Base-by-base conservation (phyloP, 106 monocot species). In the Xerophyta viscosa region DNA sequence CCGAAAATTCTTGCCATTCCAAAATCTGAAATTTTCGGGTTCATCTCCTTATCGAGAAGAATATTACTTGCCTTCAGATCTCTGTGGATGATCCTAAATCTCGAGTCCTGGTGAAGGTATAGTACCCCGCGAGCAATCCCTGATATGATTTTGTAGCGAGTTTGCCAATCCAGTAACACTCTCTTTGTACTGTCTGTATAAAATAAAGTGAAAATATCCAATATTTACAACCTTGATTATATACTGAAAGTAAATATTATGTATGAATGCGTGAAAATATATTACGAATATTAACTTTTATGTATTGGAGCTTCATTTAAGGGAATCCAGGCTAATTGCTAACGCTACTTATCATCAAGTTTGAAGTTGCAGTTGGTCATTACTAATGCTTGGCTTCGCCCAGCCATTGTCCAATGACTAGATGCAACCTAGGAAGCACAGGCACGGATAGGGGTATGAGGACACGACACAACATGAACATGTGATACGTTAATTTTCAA, bases 111-210 rank as follows among this genome's bases (percentile, higher is more conserved):
- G 39, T 67, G 57, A 18, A 67, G 71, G 28, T 71, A 67, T 42
- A 71, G 77, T 57, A 71, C 62, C 11, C 62, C 77, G 58, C 64
- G 37, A 41, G 75, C 56, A 25, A 77, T 71, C 17, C 71, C 77
- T 12, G 49, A 3, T 27, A 71, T 77, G 5, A 77, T 77, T 0
- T 61, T 8, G 17, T 65, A 61, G 2, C 70, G 76, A 13, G 45
- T 41, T 49, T 1, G 25, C 69, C 76, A 76, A 65, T 51, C 62
- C 26, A 74, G 31, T 21, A 44, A 28, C 17, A 23, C 21, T 0
- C 41, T 9, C n/a, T 57, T 70, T 42, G 24, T 24, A 60, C 48
- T 54, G 43, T 61, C 69, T 70, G 48, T 19, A 46, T n/a, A n/a
- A n/a, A n/a, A n/a, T n/a, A 19, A 46, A 46, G 1, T 46, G 22